These are phyloP conservation scores for Phyllosticta citrichinensis DNA, from an alignment of 2,329 filamentous ascomycete species.

Conservation along the genomic window DNA sequence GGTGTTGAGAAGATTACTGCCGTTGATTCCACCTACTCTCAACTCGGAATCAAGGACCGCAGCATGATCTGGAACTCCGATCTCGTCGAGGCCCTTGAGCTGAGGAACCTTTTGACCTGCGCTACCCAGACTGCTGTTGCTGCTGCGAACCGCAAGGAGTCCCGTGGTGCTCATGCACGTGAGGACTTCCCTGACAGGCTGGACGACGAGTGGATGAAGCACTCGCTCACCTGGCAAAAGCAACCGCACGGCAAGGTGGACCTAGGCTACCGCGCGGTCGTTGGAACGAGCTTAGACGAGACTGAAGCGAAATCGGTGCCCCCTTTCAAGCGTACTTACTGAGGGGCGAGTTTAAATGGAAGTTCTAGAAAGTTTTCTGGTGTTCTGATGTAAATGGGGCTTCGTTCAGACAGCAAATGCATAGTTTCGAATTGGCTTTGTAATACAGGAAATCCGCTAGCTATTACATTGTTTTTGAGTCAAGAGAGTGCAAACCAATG, in stretches of 20 bases:
- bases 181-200: too few relatives aligned
- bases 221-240: constrained; percentile 96
- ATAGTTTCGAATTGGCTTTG: too few relatives aligned
- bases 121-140: constrained; percentile 88
- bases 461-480: too few relatives aligned
- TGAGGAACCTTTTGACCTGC: constrained; percentile 84
- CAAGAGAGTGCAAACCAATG: too few relatives aligned
- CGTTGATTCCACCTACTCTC: constrained; percentile 67
- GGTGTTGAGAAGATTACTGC: constrained; percentile 80
- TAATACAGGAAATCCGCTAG: too few relatives aligned
- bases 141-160: constrained; percentile 92
- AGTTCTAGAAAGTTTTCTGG: not conserved
- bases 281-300: too few relatives aligned
- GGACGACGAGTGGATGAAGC: too few relatives aligned
- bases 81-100: constrained; percentile 88
- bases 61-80: constrained; percentile 99
- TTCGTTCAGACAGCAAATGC: too few relatives aligned
- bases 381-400: not conserved
- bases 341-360: too few relatives aligned
- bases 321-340: constrained; percentile 91
- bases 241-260: constrained; percentile 78
- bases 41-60: constrained; percentile 93
- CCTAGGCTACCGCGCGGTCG: constrained; percentile 72
- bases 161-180: constrained; percentile 89
- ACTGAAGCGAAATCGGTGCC: constrained; percentile 92